Conservation (phyloP, 768 basidiomycete species). For the Tricholoma flavovirens region DNA sequence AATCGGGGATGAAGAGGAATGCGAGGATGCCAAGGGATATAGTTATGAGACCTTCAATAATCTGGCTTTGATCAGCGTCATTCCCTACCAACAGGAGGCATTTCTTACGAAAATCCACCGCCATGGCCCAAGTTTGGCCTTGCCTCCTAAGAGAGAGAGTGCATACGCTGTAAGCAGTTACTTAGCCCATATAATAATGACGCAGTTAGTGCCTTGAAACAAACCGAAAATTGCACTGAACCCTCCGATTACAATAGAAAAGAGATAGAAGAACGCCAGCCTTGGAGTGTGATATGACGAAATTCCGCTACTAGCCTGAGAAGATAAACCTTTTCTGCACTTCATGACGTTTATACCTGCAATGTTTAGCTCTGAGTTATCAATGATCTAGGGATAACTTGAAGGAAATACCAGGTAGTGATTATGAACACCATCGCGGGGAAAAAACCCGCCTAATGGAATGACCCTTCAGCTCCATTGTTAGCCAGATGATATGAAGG, state of each 20-base stretch:
- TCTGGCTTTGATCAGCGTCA: constrained; percentile 7
- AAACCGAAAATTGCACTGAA: constrained; percentile 23
- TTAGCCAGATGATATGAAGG: not conserved
- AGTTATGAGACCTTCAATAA: constrained; percentile 22
- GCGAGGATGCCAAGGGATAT: constrained; percentile 17
- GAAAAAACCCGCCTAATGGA: constrained; percentile 33
- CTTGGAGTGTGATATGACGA: constrained; percentile 5
- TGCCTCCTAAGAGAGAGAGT: constrained; percentile 11
- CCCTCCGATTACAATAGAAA: constrained; percentile 25
- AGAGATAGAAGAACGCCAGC: constrained; percentile 27
- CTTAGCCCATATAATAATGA: not conserved
- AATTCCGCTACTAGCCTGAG: too few relatives aligned
- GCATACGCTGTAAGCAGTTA: constrained; percentile 8
- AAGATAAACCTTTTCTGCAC: constrained; percentile 31
- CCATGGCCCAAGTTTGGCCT: constrained; percentile 18
- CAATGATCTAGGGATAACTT: too few relatives aligned
- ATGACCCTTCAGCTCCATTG: not conserved
- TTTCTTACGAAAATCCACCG: constrained; percentile 24
- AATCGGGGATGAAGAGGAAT: constrained; percentile 19
- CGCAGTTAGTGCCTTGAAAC: not conserved
- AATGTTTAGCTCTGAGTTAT: not conserved
- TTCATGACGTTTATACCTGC: constrained; percentile 34
- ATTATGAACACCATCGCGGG: constrained; percentile 37
- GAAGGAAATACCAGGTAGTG: constrained; percentile 27
- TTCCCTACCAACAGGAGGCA: not conserved